A percentile compares a stretch with the other conserved stretches of the same genome.
Evolutionary conservation across 176 grass and related monocot species (phyloP).

Genomic region (Musa acuminata): DNA sequence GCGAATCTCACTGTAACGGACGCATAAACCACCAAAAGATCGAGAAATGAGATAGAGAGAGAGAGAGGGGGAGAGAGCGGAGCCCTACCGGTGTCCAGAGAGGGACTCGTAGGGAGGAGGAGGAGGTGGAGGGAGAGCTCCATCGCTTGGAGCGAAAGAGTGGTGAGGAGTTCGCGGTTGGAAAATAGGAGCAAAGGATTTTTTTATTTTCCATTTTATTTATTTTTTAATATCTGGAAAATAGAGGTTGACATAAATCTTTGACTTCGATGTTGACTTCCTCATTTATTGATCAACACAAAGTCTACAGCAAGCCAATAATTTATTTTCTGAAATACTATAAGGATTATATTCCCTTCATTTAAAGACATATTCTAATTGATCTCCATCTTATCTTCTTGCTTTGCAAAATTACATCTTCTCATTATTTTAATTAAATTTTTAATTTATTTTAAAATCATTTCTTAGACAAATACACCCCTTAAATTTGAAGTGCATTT

Average conservation of each 20-base stretch:
- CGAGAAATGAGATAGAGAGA: background rate
- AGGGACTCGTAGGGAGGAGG: background rate
- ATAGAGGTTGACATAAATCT: background rate
- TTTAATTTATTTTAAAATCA: no score
- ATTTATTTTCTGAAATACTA: no score
- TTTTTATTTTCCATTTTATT: background rate
- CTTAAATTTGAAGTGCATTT: no score
- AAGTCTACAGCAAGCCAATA: no score
- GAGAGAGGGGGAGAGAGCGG: no score
- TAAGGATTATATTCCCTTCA: no score
- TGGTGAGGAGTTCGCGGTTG: conserved; percentile 4
- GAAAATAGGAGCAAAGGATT: background rate
- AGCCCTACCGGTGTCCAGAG: background rate
- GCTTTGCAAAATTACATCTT: no score
- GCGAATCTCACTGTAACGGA: background rate
- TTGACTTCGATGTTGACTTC: background rate
- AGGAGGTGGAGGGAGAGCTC: background rate
- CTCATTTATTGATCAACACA: no score
- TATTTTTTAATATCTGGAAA: background rate
- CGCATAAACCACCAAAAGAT: conserved; percentile 21
- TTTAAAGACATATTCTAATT: no score
- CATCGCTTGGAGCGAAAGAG: background rate
- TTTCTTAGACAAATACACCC: no score
- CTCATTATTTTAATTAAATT: no score
- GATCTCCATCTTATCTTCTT: no score